Conservation (phyloP, 257 asterid species). For the Solanum commersonii region DNA sequence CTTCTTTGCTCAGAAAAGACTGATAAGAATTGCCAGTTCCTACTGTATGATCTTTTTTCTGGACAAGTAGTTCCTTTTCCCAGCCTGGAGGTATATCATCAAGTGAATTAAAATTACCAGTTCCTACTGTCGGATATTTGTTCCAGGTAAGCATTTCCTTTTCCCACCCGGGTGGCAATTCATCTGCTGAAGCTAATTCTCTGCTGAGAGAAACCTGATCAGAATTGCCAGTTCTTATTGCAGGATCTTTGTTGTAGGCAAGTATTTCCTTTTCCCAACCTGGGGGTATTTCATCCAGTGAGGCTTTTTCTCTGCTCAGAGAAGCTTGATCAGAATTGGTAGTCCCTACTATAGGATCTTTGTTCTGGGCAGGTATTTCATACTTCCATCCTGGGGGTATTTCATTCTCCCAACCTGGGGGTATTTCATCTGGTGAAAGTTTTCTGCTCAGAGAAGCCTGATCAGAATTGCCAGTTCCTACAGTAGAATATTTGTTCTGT, state of each 20-base stretch:
- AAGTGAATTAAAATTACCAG: neutral
- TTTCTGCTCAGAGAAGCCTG: neutral
- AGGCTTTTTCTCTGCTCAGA: neutral
- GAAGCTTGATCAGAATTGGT: neutral
- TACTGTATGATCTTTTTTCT: neutral
- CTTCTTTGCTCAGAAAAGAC: neutral
- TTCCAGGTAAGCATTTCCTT: constrained; percentile 1
- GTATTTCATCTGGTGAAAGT: neutral
- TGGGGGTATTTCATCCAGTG: neutral
- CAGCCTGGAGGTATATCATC: neutral
- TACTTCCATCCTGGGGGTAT: neutral
- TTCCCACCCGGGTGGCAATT: constrained; percentile 14
- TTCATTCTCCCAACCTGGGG: neutral
- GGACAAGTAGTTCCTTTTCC: neutral
- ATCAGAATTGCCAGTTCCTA: neutral
- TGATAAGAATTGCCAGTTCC: neutral
- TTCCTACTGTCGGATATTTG: constrained; percentile 6
- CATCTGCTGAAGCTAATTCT: neutral
- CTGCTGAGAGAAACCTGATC: neutral
- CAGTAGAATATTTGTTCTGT: neutral
- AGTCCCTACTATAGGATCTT: neutral
- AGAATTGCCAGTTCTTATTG: neutral
- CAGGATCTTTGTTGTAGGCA: neutral
- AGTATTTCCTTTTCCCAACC: neutral
- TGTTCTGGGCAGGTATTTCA: neutral